phyloP scores from a whole-genome alignment of 2,329 filamentous ascomycete genomes.

The Geosmithia flava region DNA sequence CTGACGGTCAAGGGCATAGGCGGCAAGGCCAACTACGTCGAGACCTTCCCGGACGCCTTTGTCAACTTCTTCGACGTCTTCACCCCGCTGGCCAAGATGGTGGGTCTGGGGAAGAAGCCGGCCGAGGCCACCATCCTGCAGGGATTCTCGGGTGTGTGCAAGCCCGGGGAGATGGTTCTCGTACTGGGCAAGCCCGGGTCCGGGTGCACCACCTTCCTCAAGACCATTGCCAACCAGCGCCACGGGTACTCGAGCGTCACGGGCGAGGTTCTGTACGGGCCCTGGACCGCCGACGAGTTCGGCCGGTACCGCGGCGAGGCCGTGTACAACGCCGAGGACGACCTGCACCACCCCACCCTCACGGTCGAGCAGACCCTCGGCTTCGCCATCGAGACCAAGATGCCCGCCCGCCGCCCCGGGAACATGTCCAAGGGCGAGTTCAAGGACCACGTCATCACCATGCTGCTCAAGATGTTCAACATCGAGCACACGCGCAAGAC shows the following conservation, averaged over 20 bases:
- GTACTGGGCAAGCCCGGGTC: constrained; percentile 69
- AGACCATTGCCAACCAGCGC: constrained; percentile 54
- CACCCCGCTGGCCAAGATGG: constrained; percentile 47
- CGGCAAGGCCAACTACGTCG: constrained; percentile 58
- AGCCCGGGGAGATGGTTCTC: constrained; percentile 80
- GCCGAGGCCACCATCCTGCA: constrained; percentile 63
- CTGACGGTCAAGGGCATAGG: constrained; percentile 67
- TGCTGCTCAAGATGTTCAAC: constrained; percentile 83
- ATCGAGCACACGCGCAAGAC: constrained; percentile 82
- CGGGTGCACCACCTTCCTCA: constrained; percentile 59
- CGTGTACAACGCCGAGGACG: constrained; percentile 69
- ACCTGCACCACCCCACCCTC: constrained; percentile 73
- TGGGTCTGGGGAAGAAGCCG: constrained; percentile 56
- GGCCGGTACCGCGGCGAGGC: constrained; percentile 68
- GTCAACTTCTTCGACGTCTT: constrained; percentile 65
- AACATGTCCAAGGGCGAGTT: constrained; percentile 63
- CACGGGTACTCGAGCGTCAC: constrained; percentile 39
- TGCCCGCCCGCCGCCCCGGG: constrained; percentile 65
- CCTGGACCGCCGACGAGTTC: constrained; percentile 60
- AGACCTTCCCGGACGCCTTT: constrained; percentile 69
- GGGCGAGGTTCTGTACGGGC: constrained; percentile 68
- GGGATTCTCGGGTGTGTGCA: constrained; percentile 56
- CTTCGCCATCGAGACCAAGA: constrained; percentile 77
- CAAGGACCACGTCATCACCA: constrained; percentile 61
- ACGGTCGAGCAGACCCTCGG: constrained; percentile 79